Conservation (phyloP, 202 grass and related monocot genomes). For the Digitaria exilis region DNA sequence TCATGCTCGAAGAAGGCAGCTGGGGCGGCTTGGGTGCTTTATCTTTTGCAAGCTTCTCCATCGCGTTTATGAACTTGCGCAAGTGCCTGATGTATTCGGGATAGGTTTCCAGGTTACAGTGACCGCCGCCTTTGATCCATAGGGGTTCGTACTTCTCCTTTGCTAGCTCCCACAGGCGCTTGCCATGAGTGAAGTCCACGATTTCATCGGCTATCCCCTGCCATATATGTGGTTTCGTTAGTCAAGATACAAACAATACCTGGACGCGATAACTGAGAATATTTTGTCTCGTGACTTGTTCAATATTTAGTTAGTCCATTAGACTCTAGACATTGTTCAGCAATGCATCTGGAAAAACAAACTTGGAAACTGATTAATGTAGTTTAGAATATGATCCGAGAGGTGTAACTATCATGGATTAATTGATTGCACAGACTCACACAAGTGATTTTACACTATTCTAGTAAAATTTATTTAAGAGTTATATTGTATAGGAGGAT, state of each 20-base stretch:
- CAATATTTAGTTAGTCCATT: too few relatives aligned
- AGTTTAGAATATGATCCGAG: background rate
- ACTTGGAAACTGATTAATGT: background rate
- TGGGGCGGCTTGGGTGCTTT: constrained; percentile 32
- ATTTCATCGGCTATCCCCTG: constrained; percentile 93
- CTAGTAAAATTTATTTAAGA: background rate
- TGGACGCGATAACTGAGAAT: background rate
- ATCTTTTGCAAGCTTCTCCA: constrained; percentile 72
- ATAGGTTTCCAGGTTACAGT: constrained; percentile 93
- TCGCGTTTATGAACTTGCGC: constrained; percentile 74
- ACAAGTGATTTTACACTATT: background rate
- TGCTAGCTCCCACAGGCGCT: constrained; percentile 86
- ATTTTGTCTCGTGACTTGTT: too few relatives aligned
- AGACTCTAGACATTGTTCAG: background rate
- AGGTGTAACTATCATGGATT: background rate
- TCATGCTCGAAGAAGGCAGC: constrained; percentile 47
- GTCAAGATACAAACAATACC: constrained; percentile 19
- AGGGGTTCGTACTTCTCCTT: constrained; percentile 95
- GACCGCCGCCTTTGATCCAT: constrained; percentile 87
- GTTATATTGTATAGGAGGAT: background rate
- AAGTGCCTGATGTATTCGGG: constrained; percentile 93
- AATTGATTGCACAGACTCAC: background rate
- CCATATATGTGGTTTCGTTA: background rate
- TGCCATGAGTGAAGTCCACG: constrained; percentile 87
- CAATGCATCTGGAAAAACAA: background rate